These are phyloP conservation scores for Russula brevipes DNA, from an alignment of 768 basidiomycete species.

Conservation along the genomic window DNA sequence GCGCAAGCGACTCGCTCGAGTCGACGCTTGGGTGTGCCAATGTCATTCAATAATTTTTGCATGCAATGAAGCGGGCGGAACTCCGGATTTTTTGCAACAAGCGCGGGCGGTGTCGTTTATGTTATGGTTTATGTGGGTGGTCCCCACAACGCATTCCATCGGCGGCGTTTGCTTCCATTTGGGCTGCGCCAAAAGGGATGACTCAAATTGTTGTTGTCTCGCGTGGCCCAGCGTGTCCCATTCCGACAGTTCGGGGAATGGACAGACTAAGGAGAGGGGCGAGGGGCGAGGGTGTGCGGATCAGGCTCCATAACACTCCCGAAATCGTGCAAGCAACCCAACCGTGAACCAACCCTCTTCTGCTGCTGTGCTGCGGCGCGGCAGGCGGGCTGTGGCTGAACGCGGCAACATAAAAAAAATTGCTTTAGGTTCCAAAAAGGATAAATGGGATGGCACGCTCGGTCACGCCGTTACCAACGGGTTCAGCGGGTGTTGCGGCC, in stretches of 20 bases:
- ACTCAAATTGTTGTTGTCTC: too few species aligned
- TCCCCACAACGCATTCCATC: too few species aligned
- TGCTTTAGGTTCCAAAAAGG: conserved; percentile 6
- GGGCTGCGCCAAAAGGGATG: too few species aligned
- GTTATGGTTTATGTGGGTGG: too few species aligned
- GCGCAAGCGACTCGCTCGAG: too few species aligned
- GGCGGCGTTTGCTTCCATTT: too few species aligned
- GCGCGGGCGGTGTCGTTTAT: too few species aligned
- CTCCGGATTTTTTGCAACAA: too few species aligned
- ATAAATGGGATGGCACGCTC: conserved; percentile 10
- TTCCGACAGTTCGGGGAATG: neutral
- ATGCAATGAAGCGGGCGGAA: too few species aligned
- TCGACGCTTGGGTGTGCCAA: too few species aligned
- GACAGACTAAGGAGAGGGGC: conserved; percentile 2
- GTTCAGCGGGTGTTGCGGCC: neutral
- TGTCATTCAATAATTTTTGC: too few species aligned
- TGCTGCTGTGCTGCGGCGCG: conserved; percentile 14
- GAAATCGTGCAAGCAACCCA: neutral
- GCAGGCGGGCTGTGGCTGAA: conserved; percentile 3
- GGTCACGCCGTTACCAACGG: conserved; percentile 3
- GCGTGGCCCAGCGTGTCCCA: too few species aligned
- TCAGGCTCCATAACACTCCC: conserved; percentile 10
- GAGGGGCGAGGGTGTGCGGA: neutral
- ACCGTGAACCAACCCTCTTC: neutral
- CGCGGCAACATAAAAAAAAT: neutral